Evolutionary conservation across 768 basidiomycete genomes (phyloP), one percentile per base, ranked within the genome.

Genomic region (Melanogaster broomeanus): DNA sequence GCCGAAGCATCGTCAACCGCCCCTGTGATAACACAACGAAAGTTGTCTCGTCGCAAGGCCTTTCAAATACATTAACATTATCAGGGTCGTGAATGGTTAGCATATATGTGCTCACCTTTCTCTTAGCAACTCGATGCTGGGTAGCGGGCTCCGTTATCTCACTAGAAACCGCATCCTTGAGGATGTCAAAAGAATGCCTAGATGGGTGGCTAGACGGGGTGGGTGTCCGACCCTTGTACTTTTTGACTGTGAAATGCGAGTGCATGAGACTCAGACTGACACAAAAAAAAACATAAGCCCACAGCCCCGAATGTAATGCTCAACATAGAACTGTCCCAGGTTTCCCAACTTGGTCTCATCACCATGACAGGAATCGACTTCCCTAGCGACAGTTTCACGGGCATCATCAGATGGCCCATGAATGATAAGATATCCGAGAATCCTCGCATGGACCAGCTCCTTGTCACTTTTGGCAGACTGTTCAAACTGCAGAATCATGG

Each of bases 211-310:
- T n/a, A 11, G 53, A 59, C 8, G 57, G 19, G 27, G 39, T 19
- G 6, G 66, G 67, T 1, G 61, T 71, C 39, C 51, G 50, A 21
- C 56, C 55, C 42, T 49, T 61, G 39, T 16, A 44, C 22, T 39
- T 53, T 27, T 42, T 57, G 16, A 64, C 61, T 62, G 30, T 13
- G 11, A 5, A 31, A 12, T 31, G 5, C 13, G n/a, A n/a, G n/a
- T n/a, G n/a, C n/a, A n/a, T n/a, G n/a, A n/a, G n/a, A n/a, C 13
- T 31, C 30, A 31, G 30, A 31, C 11, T 12, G 30, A 12, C 30
- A 12, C 30, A 31, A 31, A 31, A 2, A 2, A 12, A 31, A 31
- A 9, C 8, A 18, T 16, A 38, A 38, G 37, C 21, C 37, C 13
- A 31, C 30, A 38, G n/a, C 2, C 15, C 3, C 37, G 9, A 6